A percentile compares a stretch with the other conserved stretches of the same genome.
phyloP scores from a whole-genome alignment of 148 eudicot species.

The Fagopyrum tataricum region DNA sequence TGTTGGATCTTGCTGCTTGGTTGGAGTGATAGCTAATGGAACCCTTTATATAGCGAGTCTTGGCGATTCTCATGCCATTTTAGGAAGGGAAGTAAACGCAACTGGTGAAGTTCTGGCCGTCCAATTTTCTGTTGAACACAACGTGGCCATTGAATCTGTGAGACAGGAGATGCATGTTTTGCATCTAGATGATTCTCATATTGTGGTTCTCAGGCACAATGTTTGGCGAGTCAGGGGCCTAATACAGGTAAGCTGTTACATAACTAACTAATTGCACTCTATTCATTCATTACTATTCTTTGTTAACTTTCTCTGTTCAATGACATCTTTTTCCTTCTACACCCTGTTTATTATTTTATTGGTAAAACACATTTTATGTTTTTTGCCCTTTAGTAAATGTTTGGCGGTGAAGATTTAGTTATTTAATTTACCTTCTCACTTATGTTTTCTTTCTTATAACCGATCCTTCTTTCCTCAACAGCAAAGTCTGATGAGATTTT shows the following conservation, averaged over 20 bases:
- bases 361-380: not conserved
- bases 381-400: not conserved
- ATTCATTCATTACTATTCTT: not conserved
- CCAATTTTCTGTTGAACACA: slow-evolving; percentile 34
- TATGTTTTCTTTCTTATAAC: not conserved
- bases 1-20: slow-evolving; percentile 38
- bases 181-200: slow-evolving; percentile 37
- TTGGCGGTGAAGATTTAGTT: not conserved
- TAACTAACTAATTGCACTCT: not conserved
- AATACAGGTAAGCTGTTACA: slow-evolving; percentile 23
- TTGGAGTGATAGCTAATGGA: slow-evolving; percentile 31
- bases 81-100: slow-evolving; percentile 32
- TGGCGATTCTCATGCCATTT: slow-evolving; percentile 40
- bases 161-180: slow-evolving; percentile 32
- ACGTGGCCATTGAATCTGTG: slow-evolving; percentile 31
- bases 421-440: not conserved
- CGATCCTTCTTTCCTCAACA: not conserved
- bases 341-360: not conserved
- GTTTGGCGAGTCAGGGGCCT: slow-evolving; percentile 37
- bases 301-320: not conserved
- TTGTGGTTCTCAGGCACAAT: slow-evolving; percentile 30
- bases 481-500: not conserved
- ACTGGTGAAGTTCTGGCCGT: slow-evolving; percentile 34
- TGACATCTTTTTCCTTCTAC: not conserved
- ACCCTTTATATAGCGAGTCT: slow-evolving; percentile 32